Conservation (phyloP, 441 rosid species). For the Isatis lusitanica region DNA sequence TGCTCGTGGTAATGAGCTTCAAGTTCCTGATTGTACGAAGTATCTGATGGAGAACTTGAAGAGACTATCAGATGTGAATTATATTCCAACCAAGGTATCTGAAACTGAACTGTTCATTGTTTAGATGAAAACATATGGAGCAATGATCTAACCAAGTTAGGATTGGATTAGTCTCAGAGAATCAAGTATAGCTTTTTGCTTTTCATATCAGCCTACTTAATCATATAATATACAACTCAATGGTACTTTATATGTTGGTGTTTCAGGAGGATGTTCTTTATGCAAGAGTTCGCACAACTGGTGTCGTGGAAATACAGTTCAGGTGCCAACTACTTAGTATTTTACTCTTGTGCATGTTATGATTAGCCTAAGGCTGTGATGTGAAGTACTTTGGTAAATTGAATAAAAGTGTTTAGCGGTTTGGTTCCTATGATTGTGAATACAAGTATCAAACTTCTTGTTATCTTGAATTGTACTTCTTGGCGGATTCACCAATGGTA, state of each 20-base stretch:
- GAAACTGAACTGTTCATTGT: background rate
- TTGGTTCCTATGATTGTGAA: constrained; percentile 1
- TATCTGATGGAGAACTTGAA: constrained; percentile 93
- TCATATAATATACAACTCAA: background rate
- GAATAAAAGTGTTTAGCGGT: background rate
- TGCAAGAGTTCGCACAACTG: constrained; percentile 97
- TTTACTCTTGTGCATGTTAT: background rate
- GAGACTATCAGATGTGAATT: constrained; percentile 73
- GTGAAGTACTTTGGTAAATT: background rate
- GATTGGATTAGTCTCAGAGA: background rate
- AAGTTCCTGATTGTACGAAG: constrained; percentile 87
- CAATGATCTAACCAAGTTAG: background rate
- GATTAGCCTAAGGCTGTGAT: background rate
- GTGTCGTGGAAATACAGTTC: constrained; percentile 98
- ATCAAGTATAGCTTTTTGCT: background rate
- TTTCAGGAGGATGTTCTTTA: constrained; percentile 92
- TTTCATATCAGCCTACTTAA: constrained; percentile 5
- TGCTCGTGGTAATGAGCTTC: constrained; percentile 80
- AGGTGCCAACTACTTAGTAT: constrained; percentile 52
- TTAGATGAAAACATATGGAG: background rate
- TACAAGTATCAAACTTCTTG: background rate
- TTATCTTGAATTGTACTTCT: background rate
- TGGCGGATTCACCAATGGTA: background rate
- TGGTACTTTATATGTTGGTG: constrained; percentile 30
- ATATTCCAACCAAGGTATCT: constrained; percentile 89